Evolutionary conservation across 192 early-diverging fungal genomes (phyloP).

Genomic region (Backusella tarrabulga): DNA sequence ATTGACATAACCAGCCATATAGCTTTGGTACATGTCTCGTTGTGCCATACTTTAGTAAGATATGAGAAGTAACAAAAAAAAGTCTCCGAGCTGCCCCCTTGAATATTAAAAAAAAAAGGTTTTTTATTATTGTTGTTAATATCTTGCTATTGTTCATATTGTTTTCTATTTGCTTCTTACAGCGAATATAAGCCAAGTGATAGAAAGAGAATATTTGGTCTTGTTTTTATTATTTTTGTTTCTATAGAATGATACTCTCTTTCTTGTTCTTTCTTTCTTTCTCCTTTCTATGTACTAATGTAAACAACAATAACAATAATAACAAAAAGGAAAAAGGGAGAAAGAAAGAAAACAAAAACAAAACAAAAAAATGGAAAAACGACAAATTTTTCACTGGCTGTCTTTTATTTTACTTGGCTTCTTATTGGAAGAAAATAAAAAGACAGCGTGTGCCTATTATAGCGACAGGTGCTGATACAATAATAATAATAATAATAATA

Average conservation of each 20-base stretch:
- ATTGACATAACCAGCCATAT: neutral
- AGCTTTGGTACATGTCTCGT: constrained; percentile 5
- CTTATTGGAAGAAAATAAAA: neutral
- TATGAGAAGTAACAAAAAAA: neutral
- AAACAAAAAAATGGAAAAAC: neutral
- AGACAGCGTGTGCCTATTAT: neutral
- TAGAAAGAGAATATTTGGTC: neutral
- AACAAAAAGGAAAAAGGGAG: neutral
- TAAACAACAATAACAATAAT: too few relatives aligned
- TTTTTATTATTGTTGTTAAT: neutral
- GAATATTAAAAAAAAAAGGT: neutral
- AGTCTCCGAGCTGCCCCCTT: too few relatives aligned
- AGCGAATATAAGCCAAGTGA: neutral
- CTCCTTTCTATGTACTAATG: neutral
- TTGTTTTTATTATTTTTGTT: neutral
- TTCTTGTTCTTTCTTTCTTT: neutral
- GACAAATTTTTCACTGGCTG: neutral
- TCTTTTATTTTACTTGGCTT: neutral
- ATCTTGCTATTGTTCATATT: neutral
- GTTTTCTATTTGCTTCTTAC: neutral
- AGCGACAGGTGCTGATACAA: neutral
- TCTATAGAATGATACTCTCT: neutral
- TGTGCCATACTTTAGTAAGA: neutral
- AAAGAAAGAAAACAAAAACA: neutral
- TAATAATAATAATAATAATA: neutral